Conservation (phyloP, 768 basidiomycete genomes). For the Tulasnella sp. region DNA sequence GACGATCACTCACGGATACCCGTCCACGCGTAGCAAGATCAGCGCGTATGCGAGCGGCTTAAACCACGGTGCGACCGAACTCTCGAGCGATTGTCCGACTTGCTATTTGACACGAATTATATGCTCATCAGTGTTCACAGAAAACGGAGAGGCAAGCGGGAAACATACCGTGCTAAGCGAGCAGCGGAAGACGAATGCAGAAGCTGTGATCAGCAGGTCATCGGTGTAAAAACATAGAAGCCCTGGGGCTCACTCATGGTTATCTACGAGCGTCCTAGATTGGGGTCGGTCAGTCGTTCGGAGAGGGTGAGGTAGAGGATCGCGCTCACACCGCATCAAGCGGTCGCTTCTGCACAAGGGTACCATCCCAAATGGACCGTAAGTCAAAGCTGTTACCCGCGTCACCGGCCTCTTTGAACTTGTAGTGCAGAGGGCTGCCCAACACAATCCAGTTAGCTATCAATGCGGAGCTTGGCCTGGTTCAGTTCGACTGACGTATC, state of each 20-base stretch:
- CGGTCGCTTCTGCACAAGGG: slow-evolving; percentile 28
- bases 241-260: slow-evolving; percentile 18
- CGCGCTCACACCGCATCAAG: slow-evolving; percentile 28
- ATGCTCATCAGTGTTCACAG: neutral
- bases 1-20: slow-evolving; percentile 18
- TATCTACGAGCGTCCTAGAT: slow-evolving; percentile 20
- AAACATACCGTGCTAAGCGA: slow-evolving; percentile 6
- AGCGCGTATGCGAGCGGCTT: slow-evolving; percentile 21
- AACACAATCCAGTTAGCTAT: neutral
- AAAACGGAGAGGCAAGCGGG: neutral
- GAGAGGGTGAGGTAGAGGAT: neutral
- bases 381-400: slow-evolving; percentile 27
- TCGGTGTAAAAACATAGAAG: neutral
- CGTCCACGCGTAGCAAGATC: slow-evolving; percentile 19
- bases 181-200: no score
- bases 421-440: slow-evolving; percentile 27
- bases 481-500: slow-evolving; percentile 23
- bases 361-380: slow-evolving; percentile 31
- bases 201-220: neutral
- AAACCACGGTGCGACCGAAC: slow-evolving; percentile 19
- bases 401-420: slow-evolving; percentile 31
- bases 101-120: slow-evolving; percentile 2
- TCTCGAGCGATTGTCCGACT: slow-evolving; percentile 19
- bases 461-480: no score
- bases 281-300: neutral